A percentile compares a stretch with the other conserved stretches of the same genome.
Conservation (phyloP, 1,284 basidiomycete species). For the Microbotryum saponariae region DNA sequence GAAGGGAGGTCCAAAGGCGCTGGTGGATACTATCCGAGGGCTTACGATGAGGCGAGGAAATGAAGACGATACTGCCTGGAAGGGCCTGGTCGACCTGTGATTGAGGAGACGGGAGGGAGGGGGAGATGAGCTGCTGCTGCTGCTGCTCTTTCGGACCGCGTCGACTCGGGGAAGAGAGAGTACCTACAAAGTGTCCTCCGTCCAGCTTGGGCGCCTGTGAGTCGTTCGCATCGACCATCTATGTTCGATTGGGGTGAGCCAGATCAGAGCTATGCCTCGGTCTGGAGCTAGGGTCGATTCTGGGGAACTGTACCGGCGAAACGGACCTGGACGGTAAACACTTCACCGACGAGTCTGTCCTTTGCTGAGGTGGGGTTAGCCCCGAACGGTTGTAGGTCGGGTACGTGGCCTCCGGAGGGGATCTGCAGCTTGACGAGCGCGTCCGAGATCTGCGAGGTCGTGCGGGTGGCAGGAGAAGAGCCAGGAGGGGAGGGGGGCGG, state of each 20-base stretch:
- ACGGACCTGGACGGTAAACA: slow-evolving; percentile 69
- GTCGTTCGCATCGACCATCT: slow-evolving; percentile 64
- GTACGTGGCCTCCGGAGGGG: slow-evolving; percentile 68
- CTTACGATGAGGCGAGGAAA: slow-evolving; percentile 66
- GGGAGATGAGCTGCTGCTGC: no score
- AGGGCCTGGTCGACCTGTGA: slow-evolving; percentile 60
- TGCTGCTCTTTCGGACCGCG: not conserved
- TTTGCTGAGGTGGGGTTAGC: slow-evolving; percentile 40
- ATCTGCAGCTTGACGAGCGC: slow-evolving; percentile 76
- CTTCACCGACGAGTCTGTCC: slow-evolving; percentile 57
- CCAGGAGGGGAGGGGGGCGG: not conserved
- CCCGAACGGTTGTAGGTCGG: slow-evolving; percentile 60
- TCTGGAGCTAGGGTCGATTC: no score
- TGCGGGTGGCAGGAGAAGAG: not conserved
- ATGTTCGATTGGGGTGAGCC: not conserved
- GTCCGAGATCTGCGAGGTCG: slow-evolving; percentile 62
- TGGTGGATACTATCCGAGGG: slow-evolving; percentile 9
- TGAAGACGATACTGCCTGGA: slow-evolving; percentile 60
- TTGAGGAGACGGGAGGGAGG: no score
- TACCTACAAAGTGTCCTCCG: slow-evolving; percentile 57
- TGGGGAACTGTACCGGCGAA: no score
- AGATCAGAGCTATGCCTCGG: not conserved
- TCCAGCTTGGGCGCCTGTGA: slow-evolving; percentile 57
- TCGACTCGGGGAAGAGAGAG: no score
- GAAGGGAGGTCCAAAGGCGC: not conserved